Evolutionary conservation across 1,284 basidiomycete species (phyloP).

Genomic region (Rhodotorula sp.): DNA sequence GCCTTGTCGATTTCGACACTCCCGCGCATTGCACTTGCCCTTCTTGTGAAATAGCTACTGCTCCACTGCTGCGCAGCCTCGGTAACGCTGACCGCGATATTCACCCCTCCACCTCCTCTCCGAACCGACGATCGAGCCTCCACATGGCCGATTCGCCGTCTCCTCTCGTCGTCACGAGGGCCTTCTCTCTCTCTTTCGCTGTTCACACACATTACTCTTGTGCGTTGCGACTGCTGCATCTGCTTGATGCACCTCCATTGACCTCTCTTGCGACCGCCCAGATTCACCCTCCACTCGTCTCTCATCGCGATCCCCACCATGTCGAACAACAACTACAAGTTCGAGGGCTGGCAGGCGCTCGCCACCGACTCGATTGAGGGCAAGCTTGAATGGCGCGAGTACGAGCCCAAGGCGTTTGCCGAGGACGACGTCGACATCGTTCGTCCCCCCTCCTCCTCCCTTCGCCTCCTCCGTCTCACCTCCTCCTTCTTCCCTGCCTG

Average conservation of each 20-base stretch:
- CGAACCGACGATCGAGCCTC: too few species aligned
- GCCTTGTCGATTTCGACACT: too few species aligned
- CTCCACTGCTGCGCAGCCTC: too few species aligned
- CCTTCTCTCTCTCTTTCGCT: too few species aligned
- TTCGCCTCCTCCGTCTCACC: neutral
- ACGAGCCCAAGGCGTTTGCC: slow-evolving; percentile 50
- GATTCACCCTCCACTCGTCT: neutral
- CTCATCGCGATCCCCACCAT: neutral
- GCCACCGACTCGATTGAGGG: slow-evolving; percentile 49
- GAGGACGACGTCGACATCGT: slow-evolving; percentile 52
- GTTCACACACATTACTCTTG: too few species aligned
- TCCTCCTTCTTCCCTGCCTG: neutral
- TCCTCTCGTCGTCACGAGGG: too few species aligned
- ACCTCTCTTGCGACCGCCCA: neutral
- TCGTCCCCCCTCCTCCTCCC: slow-evolving; percentile 21
- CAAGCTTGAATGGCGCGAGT: slow-evolving; percentile 50
- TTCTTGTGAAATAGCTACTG: too few species aligned
- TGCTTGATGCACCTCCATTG: neutral
- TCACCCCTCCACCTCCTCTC: too few species aligned
- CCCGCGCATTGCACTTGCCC: too few species aligned
- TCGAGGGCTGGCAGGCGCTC: slow-evolving; percentile 50
- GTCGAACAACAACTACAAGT: slow-evolving; percentile 34
- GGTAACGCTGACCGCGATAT: too few species aligned
- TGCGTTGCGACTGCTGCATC: too few species aligned
- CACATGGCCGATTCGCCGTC: too few species aligned